These are phyloP conservation scores for Fusarium concolor DNA, from an alignment of 2,329 filamentous ascomycete genomes.

Conservation along the genomic window DNA sequence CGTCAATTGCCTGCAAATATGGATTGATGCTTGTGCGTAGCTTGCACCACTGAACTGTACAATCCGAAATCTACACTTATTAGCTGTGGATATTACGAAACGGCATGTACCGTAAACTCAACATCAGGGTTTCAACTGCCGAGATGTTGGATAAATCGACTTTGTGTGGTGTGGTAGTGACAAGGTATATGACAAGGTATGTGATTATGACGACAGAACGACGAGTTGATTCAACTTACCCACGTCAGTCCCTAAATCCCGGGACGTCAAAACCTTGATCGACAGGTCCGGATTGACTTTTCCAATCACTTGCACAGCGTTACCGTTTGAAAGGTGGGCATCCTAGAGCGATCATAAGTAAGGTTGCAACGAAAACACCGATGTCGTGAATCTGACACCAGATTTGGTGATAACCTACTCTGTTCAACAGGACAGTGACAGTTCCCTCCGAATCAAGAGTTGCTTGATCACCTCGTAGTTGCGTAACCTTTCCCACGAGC, in stretches of 20 bases:
- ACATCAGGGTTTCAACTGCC: background rate
- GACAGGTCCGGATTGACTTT: conserved; percentile 81
- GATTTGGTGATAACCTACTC: conserved; percentile 61
- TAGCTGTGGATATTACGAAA: background rate
- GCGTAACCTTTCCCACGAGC: conserved; percentile 84
- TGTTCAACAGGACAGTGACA: conserved; percentile 79
- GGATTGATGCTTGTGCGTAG: conserved; percentile 81
- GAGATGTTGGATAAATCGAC: background rate
- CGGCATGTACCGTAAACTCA: background rate
- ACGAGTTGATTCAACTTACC: conserved; percentile 64
- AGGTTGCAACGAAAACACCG: background rate
- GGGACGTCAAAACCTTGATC: conserved; percentile 75
- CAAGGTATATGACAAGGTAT: background rate
- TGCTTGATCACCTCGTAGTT: conserved; percentile 84
- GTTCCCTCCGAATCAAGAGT: conserved; percentile 83
- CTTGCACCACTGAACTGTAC: conserved; percentile 83
- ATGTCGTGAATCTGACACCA: conserved; percentile 6
- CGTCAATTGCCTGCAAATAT: conserved; percentile 73
- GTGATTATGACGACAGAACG: conserved; percentile 38
- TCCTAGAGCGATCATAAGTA: conserved; percentile 64
- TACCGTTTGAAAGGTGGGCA: conserved; percentile 74
- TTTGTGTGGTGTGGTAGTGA: background rate
- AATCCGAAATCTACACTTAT: conserved; percentile 75
- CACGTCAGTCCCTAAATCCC: conserved; percentile 75
- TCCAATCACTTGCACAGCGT: conserved; percentile 81